Base-by-base conservation (phyloP, 345 rosid species). In the Melaleuca alternifolia region DNA sequence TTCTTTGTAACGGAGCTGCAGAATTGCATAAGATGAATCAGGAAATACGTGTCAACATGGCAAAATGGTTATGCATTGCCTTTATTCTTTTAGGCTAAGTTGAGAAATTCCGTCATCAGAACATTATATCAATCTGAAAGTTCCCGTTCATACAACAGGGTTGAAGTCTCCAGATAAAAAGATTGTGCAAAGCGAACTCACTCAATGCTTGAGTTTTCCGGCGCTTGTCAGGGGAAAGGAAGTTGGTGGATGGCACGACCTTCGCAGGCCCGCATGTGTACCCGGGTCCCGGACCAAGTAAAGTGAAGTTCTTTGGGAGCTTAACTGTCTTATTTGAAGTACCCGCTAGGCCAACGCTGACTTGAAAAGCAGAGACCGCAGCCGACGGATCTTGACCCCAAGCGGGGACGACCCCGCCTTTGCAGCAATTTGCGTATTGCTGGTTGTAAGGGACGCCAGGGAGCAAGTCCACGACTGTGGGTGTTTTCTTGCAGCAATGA, bases 231-330 rank as follows among this genome's bases (percentile, higher is more conserved):
- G 95, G 83, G 16, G 96, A 88, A 87, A 94, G 92, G 88, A 96
- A 96, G 84, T 24, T 90, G 16, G 96, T 90, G 46, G 98, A 76
- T 56, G 96, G 95, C 61, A 94, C 98, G 77, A 94, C 79, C 82
- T 92, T 96, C 76, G 98, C 95, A 84, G 96, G 98, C 54, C 98
- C 94, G 37, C 99, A 96, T 62, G 97, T 96, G 93, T 96, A 97
- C 18, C 99, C 98, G 7, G 91, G 98, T 14, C 97, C 97, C 1
- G 97, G 97, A 71, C 97, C 98, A 18, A 94, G 93, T 88, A 96
- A 86, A 51, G 96, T 95, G 92, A 96, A 97, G 91, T 96, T 97
- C 92, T 92, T 93, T 76, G 99, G 99, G 46, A 95, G 93, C 90
- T 93, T 95, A 44, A 96, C 96, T 0, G 99, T 95, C 88, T 92